Percentiles rank a stretch among this genome's conserved stretches.
Evolutionary conservation across 345 rosid species (phyloP).

Genomic region (Dipteronia dyeriana): DNA sequence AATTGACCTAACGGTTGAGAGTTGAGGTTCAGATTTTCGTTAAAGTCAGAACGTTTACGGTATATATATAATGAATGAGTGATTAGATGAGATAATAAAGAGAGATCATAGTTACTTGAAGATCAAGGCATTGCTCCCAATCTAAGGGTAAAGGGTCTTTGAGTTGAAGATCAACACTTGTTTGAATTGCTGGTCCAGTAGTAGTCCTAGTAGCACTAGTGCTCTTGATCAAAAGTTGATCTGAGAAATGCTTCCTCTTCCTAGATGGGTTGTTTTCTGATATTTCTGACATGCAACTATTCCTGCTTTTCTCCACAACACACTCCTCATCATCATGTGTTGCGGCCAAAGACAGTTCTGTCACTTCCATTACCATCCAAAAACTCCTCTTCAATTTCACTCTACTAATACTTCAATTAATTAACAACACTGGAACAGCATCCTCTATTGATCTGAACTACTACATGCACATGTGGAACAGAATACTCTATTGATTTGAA

Average conservation of each 20-base stretch:
- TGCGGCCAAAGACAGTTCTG: constrained; percentile 50
- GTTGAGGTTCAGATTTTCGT: too few species aligned
- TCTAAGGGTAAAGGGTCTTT: constrained; percentile 44
- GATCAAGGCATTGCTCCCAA: constrained; percentile 62
- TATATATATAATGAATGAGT: too few species aligned
- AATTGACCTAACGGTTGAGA: neutral
- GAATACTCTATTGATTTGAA: neutral
- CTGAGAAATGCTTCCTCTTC: constrained; percentile 41
- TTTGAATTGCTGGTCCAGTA: constrained; percentile 18
- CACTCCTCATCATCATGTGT: neutral
- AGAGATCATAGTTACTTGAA: constrained; percentile 33
- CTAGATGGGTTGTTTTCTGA: constrained; percentile 32
- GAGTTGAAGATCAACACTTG: constrained; percentile 46
- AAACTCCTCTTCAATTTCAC: neutral
- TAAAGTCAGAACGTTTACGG: too few species aligned
- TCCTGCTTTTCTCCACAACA: constrained; percentile 19
- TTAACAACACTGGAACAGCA: neutral
- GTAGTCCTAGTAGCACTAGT: neutral
- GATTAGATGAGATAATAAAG: neutral
- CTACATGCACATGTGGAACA: neutral
- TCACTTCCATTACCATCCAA: constrained; percentile 33
- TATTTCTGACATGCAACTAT: constrained; percentile 32
- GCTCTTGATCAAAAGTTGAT: constrained; percentile 8
- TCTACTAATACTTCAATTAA: neutral
- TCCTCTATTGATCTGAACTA: neutral